phyloP scores from a whole-genome alignment of 495 filamentous ascomycete genomes.

The Letharia lupina region DNA sequence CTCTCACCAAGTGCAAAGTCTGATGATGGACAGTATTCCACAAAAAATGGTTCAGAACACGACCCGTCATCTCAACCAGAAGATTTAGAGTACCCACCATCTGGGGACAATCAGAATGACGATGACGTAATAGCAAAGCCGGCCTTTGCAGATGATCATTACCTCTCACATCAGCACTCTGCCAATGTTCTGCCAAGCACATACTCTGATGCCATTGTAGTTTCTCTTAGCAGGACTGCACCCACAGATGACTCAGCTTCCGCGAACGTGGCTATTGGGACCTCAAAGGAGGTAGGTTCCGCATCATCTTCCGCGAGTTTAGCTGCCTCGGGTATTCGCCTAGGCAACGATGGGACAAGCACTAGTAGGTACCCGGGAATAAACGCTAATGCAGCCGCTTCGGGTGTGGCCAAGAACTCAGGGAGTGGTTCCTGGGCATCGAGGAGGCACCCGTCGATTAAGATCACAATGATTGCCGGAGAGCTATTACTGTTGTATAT shows the following conservation, averaged over 20 bases:
- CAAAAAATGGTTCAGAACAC: background rate
- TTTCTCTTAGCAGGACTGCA: background rate
- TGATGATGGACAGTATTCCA: background rate
- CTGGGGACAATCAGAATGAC: background rate
- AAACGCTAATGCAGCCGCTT: background rate
- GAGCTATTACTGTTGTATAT: background rate
- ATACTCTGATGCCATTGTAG: background rate
- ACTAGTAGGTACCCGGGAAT: background rate
- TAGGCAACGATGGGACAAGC: background rate
- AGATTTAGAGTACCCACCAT: background rate
- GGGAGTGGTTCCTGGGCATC: background rate
- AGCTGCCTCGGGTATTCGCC: background rate
- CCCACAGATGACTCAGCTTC: background rate
- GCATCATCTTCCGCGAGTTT: background rate
- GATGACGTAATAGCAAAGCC: background rate
- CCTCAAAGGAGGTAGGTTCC: background rate
- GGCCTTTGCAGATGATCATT: background rate
- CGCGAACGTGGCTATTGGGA: background rate
- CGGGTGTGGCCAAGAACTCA: background rate
- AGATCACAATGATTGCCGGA: rapidly evolving
- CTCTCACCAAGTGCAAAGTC: background rate
- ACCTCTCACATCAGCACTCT: background rate
- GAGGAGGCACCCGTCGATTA: background rate
- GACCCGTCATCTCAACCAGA: background rate
- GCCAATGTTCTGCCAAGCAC: background rate